A percentile compares a stretch with the other conserved stretches of the same genome.
These are phyloP conservation scores for Candida nitratophila DNA, from an alignment of 805 yeast species.

Conservation along the genomic window DNA sequence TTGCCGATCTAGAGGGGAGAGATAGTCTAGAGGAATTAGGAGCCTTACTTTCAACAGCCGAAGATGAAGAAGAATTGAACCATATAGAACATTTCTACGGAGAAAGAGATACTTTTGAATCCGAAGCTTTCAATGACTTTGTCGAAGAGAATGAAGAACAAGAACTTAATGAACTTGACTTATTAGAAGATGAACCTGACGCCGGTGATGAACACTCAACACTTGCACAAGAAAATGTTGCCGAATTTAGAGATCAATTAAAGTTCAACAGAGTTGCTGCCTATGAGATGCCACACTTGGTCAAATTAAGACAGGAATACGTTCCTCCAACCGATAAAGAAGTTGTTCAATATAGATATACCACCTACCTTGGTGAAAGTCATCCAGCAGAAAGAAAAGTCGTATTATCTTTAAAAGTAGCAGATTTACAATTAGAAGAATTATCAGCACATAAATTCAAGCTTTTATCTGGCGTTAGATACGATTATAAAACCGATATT, in stretches of 20 bases:
- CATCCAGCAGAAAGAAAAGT: slow-evolving; percentile 70
- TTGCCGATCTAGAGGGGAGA: not conserved
- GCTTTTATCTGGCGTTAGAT: slow-evolving; percentile 73
- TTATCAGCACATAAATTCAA: slow-evolving; percentile 65
- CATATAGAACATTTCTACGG: no score
- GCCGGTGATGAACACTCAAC: slow-evolving; percentile 48
- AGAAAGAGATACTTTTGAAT: not conserved
- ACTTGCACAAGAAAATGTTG: slow-evolving; percentile 62
- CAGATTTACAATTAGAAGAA: slow-evolving; percentile 44
- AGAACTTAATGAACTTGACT: slow-evolving; percentile 28
- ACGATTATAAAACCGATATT: slow-evolving; percentile 50
- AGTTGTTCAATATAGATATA: slow-evolving; percentile 64
- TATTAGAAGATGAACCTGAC: slow-evolving; percentile 29
- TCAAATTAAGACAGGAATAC: slow-evolving; percentile 68
- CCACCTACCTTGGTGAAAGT: slow-evolving; percentile 65
- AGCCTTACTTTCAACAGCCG: slow-evolving; percentile 44
- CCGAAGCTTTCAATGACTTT: slow-evolving; percentile 2
- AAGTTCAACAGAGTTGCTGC: slow-evolving; percentile 80
- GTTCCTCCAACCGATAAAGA: slow-evolving; percentile 30
- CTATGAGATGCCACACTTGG: slow-evolving; percentile 82
- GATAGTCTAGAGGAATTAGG: slow-evolving; percentile 43
- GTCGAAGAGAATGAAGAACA: slow-evolving; percentile 37
- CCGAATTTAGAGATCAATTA: slow-evolving; percentile 68
- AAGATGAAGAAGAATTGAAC: slow-evolving; percentile 19
- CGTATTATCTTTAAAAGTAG: slow-evolving; percentile 44